phyloP scores from a whole-genome alignment of 805 yeast genomes.

The Myxozyma geophila region DNA sequence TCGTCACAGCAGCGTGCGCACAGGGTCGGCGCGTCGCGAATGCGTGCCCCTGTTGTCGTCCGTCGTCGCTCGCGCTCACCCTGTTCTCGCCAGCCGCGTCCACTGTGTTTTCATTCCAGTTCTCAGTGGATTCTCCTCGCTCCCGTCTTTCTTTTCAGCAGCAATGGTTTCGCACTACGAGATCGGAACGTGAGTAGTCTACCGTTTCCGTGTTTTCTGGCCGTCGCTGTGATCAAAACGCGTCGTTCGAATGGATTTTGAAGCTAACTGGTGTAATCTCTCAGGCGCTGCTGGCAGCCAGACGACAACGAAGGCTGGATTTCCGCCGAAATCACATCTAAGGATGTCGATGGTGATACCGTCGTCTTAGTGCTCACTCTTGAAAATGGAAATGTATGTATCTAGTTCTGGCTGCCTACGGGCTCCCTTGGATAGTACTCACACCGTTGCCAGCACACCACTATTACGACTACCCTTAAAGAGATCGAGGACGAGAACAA shows the following conservation, averaged over 20 bases:
- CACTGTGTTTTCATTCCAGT: not conserved
- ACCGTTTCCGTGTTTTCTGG: not conserved
- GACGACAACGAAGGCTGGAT: slow-evolving; percentile 76
- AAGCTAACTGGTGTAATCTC: not conserved
- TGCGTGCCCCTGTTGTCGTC: slow-evolving; percentile 17
- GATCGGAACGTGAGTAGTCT: slow-evolving; percentile 32
- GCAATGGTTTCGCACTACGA: slow-evolving; percentile 36
- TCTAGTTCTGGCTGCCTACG: not conserved
- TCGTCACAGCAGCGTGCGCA: not conserved
- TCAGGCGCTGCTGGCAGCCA: slow-evolving; percentile 74
- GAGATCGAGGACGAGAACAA: slow-evolving; percentile 44
- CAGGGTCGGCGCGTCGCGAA: not conserved
- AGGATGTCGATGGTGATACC: slow-evolving; percentile 51
- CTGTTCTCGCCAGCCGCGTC: slow-evolving; percentile 4
- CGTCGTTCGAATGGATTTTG: not conserved
- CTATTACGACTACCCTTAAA: slow-evolving; percentile 33
- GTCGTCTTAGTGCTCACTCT: slow-evolving; percentile 56
- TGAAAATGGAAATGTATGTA: slow-evolving; percentile 52
- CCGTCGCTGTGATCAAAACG: not conserved
- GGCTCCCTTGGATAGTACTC: no score
- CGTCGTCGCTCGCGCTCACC: not conserved
- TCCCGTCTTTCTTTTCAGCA: slow-evolving; percentile 2
- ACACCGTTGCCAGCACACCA: slow-evolving; percentile 30
- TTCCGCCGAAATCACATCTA: slow-evolving; percentile 63
- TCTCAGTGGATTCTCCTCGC: not conserved